Percentiles rank a stretch among this genome's conserved stretches.
phyloP scores from a whole-genome alignment of 495 filamentous ascomycete genomes.

The Neurospora sp. region DNA sequence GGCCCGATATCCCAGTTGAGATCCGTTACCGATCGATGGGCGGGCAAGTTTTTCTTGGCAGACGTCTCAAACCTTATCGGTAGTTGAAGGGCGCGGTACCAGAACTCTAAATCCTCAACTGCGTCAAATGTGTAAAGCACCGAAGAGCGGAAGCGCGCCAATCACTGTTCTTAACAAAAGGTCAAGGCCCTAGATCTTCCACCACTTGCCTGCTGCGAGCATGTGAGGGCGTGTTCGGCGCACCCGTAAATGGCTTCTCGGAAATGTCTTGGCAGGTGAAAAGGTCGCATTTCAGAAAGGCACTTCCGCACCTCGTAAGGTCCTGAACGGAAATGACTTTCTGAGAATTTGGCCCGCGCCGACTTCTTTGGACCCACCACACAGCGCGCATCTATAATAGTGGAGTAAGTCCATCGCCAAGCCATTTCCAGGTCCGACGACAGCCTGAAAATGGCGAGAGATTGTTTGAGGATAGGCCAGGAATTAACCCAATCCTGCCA shows the following conservation, averaged over 20 bases:
- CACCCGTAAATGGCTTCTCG: not conserved
- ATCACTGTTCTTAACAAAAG: not conserved
- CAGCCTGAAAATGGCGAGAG: no score
- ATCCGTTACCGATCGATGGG: not conserved
- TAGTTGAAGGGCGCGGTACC: not conserved
- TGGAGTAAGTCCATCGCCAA: not conserved
- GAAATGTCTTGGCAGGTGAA: not conserved
- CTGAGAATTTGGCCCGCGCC: not conserved
- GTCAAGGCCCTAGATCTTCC: not conserved
- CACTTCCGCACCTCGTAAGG: not conserved
- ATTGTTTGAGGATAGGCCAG: no score
- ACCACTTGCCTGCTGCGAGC: not conserved
- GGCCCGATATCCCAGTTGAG: not conserved
- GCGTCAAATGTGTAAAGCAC: not conserved
- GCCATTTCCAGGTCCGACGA: no score
- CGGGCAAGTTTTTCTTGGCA: not conserved
- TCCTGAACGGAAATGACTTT: not conserved
- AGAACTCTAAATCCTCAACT: not conserved
- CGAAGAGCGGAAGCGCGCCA: not conserved
- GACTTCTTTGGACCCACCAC: not conserved
- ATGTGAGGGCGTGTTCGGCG: not conserved
- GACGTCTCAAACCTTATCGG: not conserved
- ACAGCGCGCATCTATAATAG: not conserved
- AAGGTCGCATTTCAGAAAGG: not conserved
- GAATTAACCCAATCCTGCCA: no score